These are phyloP conservation scores for Tuber aestivum DNA, from an alignment of 495 filamentous ascomycete genomes.

Conservation along the genomic window DNA sequence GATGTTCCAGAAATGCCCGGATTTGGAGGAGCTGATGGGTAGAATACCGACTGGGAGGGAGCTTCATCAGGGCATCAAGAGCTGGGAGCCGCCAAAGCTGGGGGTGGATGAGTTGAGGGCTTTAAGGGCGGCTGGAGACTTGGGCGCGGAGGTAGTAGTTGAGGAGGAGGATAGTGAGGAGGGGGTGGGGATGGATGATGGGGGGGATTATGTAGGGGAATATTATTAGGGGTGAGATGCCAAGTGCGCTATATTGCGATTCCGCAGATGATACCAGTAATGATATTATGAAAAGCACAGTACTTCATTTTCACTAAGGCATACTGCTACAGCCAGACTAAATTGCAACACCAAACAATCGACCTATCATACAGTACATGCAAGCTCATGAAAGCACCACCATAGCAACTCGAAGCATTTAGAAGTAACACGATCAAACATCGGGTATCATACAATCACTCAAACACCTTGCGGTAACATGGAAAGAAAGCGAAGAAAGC, in stretches of 20 bases:
- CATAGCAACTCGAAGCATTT: not conserved
- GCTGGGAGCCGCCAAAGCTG: conserved; percentile 55
- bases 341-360: not conserved
- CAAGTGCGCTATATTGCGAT: not conserved
- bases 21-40: conserved; percentile 60
- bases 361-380: not conserved
- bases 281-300: not conserved
- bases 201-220: conserved; percentile 36
- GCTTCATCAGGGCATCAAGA: conserved; percentile 58
- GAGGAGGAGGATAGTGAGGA: conserved; percentile 46
- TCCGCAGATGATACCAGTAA: not conserved
- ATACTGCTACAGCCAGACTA: conserved; percentile 4
- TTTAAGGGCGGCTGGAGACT: conserved; percentile 38
- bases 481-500: not conserved
- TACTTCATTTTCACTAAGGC: not conserved
- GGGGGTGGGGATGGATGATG: conserved; percentile 50
- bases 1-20: conserved; percentile 64
- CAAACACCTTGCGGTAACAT: not conserved
- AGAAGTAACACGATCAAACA: not conserved
- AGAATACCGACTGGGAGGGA: conserved; percentile 83
- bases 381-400: not conserved
- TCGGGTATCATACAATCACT: not conserved
- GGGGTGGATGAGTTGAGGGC: conserved; percentile 53
- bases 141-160: conserved; percentile 41
- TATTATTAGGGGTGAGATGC: conserved; percentile 23